Evolutionary conservation across 2,329 filamentous ascomycete genomes (phyloP).

Genomic region (Ascocoryne sarcoides): DNA sequence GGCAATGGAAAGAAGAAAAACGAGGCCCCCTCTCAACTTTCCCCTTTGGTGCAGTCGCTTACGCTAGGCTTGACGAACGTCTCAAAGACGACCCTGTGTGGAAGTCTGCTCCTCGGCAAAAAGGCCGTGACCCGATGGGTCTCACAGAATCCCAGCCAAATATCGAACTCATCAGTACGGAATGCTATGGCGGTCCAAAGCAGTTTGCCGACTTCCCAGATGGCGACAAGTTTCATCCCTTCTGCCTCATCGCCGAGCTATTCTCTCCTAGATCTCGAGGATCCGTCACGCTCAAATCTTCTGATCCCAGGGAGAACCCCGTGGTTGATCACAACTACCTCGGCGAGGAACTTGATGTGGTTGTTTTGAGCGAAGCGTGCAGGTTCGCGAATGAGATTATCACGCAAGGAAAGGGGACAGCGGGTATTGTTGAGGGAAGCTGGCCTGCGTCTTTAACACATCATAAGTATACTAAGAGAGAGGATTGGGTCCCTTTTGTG

Average conservation of each 20-base stretch:
- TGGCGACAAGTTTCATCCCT: conserved; percentile 43
- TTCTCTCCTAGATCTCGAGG: conserved; percentile 50
- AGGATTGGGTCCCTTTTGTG: conserved; percentile 50
- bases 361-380: conserved; percentile 51
- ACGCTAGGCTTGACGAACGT: conserved; percentile 51
- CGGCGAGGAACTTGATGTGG: conserved; percentile 46
- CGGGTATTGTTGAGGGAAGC: conserved; percentile 48
- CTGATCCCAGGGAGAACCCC: conserved; percentile 42
- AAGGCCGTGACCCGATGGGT: conserved; percentile 55
- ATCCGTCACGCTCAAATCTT: conserved; percentile 40
- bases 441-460: conserved; percentile 47
- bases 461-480: conserved; percentile 42
- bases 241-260: conserved; percentile 49
- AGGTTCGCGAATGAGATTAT: conserved; percentile 52
- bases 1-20: conserved; percentile 49
- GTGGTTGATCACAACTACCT: conserved; percentile 51
- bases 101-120: conserved; percentile 38
- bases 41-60: conserved; percentile 55
- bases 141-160: conserved; percentile 48
- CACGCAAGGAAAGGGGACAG: conserved; percentile 47
- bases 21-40: conserved; percentile 50
- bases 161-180: conserved; percentile 53
- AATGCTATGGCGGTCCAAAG: conserved; percentile 52
- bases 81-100: conserved; percentile 46
- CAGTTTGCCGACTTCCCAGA: conserved; percentile 44